These are phyloP conservation scores for Ananas comosus DNA, from an alignment of 176 grass and related monocot genomes.

Conservation along the genomic window DNA sequence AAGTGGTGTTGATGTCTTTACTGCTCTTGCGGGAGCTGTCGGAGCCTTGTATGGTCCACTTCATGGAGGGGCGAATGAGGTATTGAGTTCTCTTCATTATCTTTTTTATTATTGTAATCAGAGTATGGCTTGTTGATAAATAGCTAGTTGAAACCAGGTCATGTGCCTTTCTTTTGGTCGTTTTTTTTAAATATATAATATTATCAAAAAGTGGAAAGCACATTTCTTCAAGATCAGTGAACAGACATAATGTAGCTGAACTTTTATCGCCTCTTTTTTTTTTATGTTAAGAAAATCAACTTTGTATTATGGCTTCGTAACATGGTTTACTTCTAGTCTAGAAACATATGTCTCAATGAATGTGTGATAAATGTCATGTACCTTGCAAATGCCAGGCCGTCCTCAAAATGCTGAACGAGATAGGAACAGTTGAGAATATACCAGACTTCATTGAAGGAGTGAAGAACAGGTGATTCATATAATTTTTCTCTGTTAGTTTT, in stretches of 20 bases:
- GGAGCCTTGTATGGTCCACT: conserved; percentile 97
- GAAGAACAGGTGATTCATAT: conserved; percentile 65
- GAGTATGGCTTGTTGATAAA: too few species aligned
- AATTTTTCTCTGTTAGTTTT: neutral
- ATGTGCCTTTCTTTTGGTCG: neutral
- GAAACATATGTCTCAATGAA: neutral
- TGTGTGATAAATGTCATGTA: conserved; percentile 14
- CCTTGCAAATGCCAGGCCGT: conserved; percentile 55
- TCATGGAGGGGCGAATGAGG: conserved; percentile 97
- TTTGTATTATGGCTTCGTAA: neutral
- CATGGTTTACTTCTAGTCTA: neutral
- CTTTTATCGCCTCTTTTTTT: neutral
- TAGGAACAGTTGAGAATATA: conserved; percentile 81
- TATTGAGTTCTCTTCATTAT: conserved; percentile 23
- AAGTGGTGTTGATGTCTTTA: conserved; percentile 96
- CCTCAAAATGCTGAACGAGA: conserved; percentile 97
- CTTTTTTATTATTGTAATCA: neutral
- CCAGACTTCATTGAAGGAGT: conserved; percentile 91
- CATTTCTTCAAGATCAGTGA: neutral
- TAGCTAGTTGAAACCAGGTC: neutral
- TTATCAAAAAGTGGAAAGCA: neutral
- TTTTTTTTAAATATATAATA: neutral
- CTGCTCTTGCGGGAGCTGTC: conserved; percentile 91
- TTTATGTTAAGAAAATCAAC: neutral
- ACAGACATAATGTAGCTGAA: neutral